phyloP scores from a whole-genome alignment of 768 basidiomycete species.

The Kwoniella dendrophila region DNA sequence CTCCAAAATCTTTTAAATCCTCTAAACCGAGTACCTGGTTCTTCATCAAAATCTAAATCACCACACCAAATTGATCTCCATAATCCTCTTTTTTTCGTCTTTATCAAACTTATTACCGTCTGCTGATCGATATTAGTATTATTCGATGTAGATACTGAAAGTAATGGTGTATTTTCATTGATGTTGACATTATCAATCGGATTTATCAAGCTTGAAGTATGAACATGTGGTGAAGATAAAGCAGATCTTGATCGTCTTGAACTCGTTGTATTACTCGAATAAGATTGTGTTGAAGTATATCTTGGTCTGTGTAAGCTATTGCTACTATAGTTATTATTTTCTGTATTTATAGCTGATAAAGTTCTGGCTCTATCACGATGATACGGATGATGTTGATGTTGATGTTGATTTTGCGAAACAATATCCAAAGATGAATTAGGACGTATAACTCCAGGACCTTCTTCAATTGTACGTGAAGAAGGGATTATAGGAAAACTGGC shows the following conservation, averaged over 20 bases:
- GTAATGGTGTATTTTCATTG: slow-evolving; percentile 36
- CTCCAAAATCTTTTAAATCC: slow-evolving; percentile 46
- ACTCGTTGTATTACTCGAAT: background rate
- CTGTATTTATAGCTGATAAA: slow-evolving; percentile 21
- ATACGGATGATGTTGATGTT: background rate
- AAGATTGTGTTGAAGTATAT: slow-evolving; percentile 14
- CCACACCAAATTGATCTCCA: slow-evolving; percentile 43
- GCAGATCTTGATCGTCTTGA: slow-evolving; percentile 16
- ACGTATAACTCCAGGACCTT: slow-evolving; percentile 3
- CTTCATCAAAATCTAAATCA: slow-evolving; percentile 35
- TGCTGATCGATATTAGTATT: background rate
- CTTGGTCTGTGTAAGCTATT: slow-evolving; percentile 2
- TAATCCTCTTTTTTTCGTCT: slow-evolving; percentile 22
- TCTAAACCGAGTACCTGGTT: slow-evolving; percentile 23
- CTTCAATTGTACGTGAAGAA: background rate
- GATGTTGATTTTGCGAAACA: slow-evolving; percentile 4
- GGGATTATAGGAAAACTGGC: slow-evolving; percentile 22
- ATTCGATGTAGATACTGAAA: background rate
- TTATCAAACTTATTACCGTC: background rate
- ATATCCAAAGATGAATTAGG: background rate
- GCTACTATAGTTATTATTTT: too few species aligned
- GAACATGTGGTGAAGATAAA: slow-evolving; percentile 11
- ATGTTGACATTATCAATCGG: too few species aligned
- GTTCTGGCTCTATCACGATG: slow-evolving; percentile 32
- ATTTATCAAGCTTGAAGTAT: background rate